Conservation (phyloP, 768 basidiomycete species). For the Trametes villosa region DNA sequence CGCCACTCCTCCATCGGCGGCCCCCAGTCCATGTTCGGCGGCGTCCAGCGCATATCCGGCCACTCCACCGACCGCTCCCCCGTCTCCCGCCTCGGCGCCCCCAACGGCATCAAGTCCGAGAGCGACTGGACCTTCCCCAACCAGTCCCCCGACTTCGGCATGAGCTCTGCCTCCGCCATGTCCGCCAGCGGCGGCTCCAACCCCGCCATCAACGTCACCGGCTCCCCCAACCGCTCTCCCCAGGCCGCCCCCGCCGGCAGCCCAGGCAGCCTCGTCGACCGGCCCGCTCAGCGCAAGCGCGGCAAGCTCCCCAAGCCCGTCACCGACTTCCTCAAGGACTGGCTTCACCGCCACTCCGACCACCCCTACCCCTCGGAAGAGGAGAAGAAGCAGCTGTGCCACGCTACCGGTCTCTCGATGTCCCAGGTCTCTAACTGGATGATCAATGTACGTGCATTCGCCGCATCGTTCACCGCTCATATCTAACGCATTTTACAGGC, state of each 20-base stretch:
- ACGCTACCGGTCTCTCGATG: slow-evolving; percentile 86
- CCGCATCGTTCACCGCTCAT: background rate
- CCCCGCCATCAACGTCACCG: slow-evolving; percentile 39
- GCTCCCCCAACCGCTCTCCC: slow-evolving; percentile 59
- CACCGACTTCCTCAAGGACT: slow-evolving; percentile 86
- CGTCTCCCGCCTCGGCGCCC: slow-evolving; percentile 27
- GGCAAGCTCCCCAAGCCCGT: slow-evolving; percentile 91
- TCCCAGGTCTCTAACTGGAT: slow-evolving; percentile 92
- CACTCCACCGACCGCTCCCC: slow-evolving; percentile 56
- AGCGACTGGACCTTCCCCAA: slow-evolving; percentile 72
- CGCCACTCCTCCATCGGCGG: slow-evolving; percentile 58
- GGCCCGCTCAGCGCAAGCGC: slow-evolving; percentile 73
- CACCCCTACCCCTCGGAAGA: slow-evolving; percentile 90
- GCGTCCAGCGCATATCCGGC: slow-evolving; percentile 71
- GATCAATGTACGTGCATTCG: slow-evolving; percentile 69
- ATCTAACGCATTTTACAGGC: slow-evolving; percentile 50
- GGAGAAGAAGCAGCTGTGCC: slow-evolving; percentile 88
- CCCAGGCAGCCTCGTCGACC: slow-evolving; percentile 65
- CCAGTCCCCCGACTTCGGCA: slow-evolving; percentile 52
- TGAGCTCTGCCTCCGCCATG: slow-evolving; percentile 41
- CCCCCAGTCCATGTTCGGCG: slow-evolving; percentile 61
- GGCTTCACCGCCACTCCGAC: slow-evolving; percentile 87
- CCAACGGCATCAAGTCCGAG: slow-evolving; percentile 45
- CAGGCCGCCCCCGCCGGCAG: slow-evolving; percentile 43
- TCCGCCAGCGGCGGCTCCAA: slow-evolving; percentile 35